Evolutionary conservation across 202 grass and related monocot species (phyloP), one percentile per base, ranked within the genome.

Genomic region (Hordeum pubiflorum): DNA sequence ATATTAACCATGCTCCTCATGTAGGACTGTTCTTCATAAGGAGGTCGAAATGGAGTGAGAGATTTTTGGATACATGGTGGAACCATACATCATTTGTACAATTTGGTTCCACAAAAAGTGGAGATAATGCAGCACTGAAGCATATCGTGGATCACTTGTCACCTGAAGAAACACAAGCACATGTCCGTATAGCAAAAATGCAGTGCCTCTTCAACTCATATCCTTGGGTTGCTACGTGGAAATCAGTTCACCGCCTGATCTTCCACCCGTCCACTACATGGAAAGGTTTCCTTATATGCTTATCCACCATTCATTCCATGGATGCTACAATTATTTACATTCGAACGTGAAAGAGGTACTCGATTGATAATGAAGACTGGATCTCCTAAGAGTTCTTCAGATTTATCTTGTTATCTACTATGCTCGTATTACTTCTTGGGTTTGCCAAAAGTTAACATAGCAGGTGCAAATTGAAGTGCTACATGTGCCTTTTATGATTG

Each of bases 121-220:
- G 92, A 31, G 95, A 98, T 82, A 98, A 98, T 67, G 80, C 63
- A 21, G 88, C 95, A 58, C 37, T 98, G 31, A 94, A 91, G 79
- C 36, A 93, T 66, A 66, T 98, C 1, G 77, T 94, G 63, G 63
- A 75, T 44, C 38, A 74, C 15, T 87, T 97, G 40, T 79, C 94
- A 14, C 15, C 34, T 60, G 79, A 93, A 79, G 95, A 98, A 81
- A 66, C 69, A 40, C 77, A 23, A 75, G 84, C 52, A 1, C 88
- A 98, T 20, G 79, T 97, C 12, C 76, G 77, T 2, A 83, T 89
- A 71, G 86, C 92, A 27, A 79, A 87, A 24, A 89, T 91, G 90
- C 95, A 98, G 61, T 98, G 92, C 69, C 84, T 92, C 15, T 98
- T 98, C 60, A 98, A 98, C 72, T 98, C 92, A 5, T 98, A 98